A percentile compares a stretch with the other conserved stretches of the same genome.
These are phyloP conservation scores for Phaeosphaeria sp. DNA, from an alignment of 2,329 filamentous ascomycete genomes.

Conservation along the genomic window DNA sequence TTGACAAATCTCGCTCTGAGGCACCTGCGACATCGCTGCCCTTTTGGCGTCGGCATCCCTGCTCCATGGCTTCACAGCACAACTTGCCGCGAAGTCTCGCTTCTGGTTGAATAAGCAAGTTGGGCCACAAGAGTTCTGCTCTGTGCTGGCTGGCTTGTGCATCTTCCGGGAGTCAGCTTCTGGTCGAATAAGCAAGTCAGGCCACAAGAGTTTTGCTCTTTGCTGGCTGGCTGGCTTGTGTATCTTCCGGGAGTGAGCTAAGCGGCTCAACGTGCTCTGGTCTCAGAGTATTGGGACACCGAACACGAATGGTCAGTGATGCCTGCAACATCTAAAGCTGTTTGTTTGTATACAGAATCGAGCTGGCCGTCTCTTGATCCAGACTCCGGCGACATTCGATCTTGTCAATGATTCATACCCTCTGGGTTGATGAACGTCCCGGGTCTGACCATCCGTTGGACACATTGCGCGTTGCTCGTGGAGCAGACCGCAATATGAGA, in stretches of 20 bases:
- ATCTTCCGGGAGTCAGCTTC: too few relatives aligned
- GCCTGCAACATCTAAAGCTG: not conserved
- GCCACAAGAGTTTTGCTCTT: not conserved
- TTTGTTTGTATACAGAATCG: not conserved
- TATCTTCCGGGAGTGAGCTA: not conserved
- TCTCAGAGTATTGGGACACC: not conserved
- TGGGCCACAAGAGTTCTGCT: not conserved
- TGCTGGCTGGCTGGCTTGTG: not conserved
- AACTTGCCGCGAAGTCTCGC: not conserved
- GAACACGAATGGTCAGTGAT: not conserved
- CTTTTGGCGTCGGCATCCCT: not conserved
- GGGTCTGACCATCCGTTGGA: not conserved
- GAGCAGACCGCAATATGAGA: not conserved
- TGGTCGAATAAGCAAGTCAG: not conserved
- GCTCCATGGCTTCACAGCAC: not conserved
- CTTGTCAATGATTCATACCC: not conserved
- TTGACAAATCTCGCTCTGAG: constrained; percentile 40
- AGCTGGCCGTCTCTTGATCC: not conserved
- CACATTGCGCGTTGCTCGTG: not conserved
- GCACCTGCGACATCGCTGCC: constrained; percentile 21
- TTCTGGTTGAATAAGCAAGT: not conserved
- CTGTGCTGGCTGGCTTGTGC: not conserved
- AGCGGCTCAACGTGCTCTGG: not conserved
- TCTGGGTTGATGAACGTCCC: not conserved
- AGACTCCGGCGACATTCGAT: not conserved